Evolutionary conservation across 495 filamentous ascomycete species (phyloP).

Genomic region (Lasiosphaeris hirsuta): DNA sequence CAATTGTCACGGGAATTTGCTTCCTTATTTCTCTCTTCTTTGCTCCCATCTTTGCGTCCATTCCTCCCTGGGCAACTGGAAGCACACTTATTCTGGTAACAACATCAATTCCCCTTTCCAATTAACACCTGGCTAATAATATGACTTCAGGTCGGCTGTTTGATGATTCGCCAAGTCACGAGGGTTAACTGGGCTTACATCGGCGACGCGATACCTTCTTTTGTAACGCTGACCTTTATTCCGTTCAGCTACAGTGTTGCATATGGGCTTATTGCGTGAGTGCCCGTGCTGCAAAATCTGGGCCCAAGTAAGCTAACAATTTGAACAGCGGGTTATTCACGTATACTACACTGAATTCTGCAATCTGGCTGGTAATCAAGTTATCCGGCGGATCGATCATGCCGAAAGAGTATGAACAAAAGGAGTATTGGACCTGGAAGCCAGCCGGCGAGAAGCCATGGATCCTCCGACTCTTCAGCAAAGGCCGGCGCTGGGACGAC

Average conservation of each 20-base stretch:
- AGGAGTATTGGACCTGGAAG: slow-evolving; percentile 73
- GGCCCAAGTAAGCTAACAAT: neutral
- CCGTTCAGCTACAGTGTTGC: slow-evolving; percentile 79
- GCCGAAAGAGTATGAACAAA: slow-evolving; percentile 68
- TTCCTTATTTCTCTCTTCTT: slow-evolving; percentile 81
- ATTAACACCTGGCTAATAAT: neutral
- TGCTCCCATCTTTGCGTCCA: slow-evolving; percentile 76
- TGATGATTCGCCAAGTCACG: slow-evolving; percentile 56
- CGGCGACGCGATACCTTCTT: slow-evolving; percentile 73
- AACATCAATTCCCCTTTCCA: neutral
- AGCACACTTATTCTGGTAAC: slow-evolving; percentile 72
- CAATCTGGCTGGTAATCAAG: slow-evolving; percentile 55
- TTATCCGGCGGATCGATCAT: slow-evolving; percentile 57
- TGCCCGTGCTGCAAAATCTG: slow-evolving; percentile 13
- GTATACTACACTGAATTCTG: slow-evolving; percentile 64
- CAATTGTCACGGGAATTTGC: slow-evolving; percentile 66
- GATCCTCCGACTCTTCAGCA: slow-evolving; percentile 26
- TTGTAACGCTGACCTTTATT: slow-evolving; percentile 75
- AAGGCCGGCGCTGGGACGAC: slow-evolving; percentile 15
- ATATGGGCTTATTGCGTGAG: slow-evolving; percentile 70
- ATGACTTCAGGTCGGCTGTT: slow-evolving; percentile 43
- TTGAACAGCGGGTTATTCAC: slow-evolving; percentile 61
- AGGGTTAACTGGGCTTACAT: slow-evolving; percentile 54
- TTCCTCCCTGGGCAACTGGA: slow-evolving; percentile 82
- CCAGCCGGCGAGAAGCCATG: slow-evolving; percentile 31